Conservation (phyloP, 225 moss, liverwort and hornwort genomes). For the Physcomitrium patens region DNA sequence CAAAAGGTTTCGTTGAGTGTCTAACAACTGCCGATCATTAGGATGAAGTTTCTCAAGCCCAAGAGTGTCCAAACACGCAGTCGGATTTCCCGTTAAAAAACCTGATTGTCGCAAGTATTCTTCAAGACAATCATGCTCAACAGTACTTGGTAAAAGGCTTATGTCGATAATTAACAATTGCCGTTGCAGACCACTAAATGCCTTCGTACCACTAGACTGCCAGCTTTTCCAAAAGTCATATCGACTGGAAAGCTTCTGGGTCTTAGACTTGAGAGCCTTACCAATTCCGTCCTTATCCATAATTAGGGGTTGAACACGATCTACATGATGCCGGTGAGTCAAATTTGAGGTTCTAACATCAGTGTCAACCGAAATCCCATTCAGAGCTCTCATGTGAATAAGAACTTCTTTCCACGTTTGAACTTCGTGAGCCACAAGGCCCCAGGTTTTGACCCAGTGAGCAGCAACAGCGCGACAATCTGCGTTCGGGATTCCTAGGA, state of each 20-base stretch:
- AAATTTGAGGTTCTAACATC: neutral
- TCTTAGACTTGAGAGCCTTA: constrained; percentile 11
- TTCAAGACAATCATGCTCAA: constrained; percentile 35
- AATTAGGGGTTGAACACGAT: neutral
- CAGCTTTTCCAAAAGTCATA: constrained; percentile 46
- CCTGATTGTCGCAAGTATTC: constrained; percentile 39
- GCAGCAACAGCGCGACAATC: constrained; percentile 59
- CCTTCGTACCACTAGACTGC: constrained; percentile 35
- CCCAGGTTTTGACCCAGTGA: constrained; percentile 55
- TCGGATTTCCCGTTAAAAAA: constrained; percentile 34
- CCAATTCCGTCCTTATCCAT: constrained; percentile 12
- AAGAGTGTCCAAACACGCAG: constrained; percentile 35
- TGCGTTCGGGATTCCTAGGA: constrained; percentile 56
- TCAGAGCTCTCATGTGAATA: constrained; percentile 44
- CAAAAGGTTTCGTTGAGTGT: constrained; percentile 37
- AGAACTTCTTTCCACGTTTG: constrained; percentile 57
- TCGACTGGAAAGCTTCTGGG: constrained; percentile 33
- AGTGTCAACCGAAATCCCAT: constrained; percentile 28
- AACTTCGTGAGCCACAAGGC: constrained; percentile 48
- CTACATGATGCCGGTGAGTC: constrained; percentile 7
- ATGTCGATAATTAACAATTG: constrained; percentile 43
- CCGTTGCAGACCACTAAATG: constrained; percentile 29
- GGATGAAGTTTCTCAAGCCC: constrained; percentile 50
- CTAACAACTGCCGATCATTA: constrained; percentile 28
- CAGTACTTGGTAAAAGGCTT: constrained; percentile 36